A percentile compares a stretch with the other conserved stretches of the same genome.
Conservation (phyloP, 2,329 filamentous ascomycete species). For the Pezicula radicicola region DNA sequence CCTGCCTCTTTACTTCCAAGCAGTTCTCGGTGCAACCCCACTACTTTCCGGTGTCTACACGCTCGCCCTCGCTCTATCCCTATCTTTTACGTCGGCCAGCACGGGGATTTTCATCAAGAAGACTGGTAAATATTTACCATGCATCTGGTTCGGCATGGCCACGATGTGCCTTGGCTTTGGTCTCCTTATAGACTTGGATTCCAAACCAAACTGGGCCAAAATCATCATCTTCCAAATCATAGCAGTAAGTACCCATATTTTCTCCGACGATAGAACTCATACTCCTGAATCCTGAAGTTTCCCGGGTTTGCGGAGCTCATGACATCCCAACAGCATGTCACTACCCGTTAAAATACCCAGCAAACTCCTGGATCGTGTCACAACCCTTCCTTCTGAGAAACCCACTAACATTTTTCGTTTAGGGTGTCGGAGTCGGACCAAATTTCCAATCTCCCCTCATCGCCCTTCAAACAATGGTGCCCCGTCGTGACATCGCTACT, state of each 20-base stretch:
- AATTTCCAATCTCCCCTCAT: slow-evolving; percentile 70
- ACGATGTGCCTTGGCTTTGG: slow-evolving; percentile 65
- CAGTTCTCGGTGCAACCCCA: slow-evolving; percentile 37
- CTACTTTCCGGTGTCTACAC: slow-evolving; percentile 76
- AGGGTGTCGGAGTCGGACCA: slow-evolving; percentile 61
- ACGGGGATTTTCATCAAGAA: slow-evolving; percentile 57
- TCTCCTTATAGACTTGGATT: slow-evolving; percentile 58
- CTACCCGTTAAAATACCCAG: too few relatives aligned
- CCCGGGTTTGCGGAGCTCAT: too few relatives aligned
- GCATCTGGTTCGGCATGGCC: slow-evolving; percentile 56
- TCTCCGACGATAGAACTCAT: too few relatives aligned
- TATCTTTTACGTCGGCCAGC: slow-evolving; percentile 59
- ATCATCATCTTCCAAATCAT: slow-evolving; percentile 61
- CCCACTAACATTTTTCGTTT: too few relatives aligned
- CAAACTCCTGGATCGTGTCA: too few relatives aligned
- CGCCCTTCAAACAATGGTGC: slow-evolving; percentile 61
- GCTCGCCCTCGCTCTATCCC: slow-evolving; percentile 65
- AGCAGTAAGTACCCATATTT: slow-evolving; percentile 24
- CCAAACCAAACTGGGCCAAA: slow-evolving; percentile 51
- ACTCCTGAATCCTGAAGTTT: too few relatives aligned
- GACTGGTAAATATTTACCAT: slow-evolving; percentile 62
- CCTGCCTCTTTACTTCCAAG: slow-evolving; percentile 72
- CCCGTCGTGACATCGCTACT: slow-evolving; percentile 62
- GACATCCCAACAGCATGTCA: too few relatives aligned
- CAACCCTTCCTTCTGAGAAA: too few relatives aligned